These are phyloP conservation scores for Physcomitrellopsis africana DNA, from an alignment of 225 moss, liverwort and hornwort genomes.

Conservation along the genomic window DNA sequence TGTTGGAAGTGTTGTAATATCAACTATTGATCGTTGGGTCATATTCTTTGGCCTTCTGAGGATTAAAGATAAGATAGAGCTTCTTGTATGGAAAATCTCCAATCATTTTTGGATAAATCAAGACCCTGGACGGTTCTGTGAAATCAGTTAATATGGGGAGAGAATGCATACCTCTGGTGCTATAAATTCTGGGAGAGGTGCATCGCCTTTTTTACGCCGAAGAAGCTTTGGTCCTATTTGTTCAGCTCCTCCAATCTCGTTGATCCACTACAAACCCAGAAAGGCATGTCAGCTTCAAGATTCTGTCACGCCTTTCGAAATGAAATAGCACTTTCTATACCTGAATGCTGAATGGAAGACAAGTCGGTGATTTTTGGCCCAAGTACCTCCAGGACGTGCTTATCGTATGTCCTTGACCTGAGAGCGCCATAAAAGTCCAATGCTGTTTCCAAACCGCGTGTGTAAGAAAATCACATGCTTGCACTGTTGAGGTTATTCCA, in stretches of 20 bases:
- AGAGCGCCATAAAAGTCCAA: constrained; percentile 72
- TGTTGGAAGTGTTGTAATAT: background rate
- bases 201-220: constrained; percentile 41
- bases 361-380: background rate
- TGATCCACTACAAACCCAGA: constrained; percentile 50
- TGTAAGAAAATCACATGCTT: background rate
- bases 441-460: constrained; percentile 34
- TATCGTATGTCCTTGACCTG: constrained; percentile 63
- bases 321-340: background rate
- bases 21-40: background rate
- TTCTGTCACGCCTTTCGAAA: background rate
- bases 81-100: background rate
- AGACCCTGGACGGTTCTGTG: background rate
- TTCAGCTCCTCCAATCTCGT: constrained; percentile 55
- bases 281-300: background rate
- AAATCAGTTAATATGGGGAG: background rate
- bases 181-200: constrained; percentile 52
- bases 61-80: background rate
- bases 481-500: background rate
- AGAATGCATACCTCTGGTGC: constrained; percentile 50
- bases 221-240: constrained; percentile 53
- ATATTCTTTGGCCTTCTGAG: no score
- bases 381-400: constrained; percentile 59
- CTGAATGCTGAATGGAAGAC: background rate
- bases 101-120: background rate